Percentiles rank a stretch among this genome's conserved stretches.
Evolutionary conservation across 192 early-diverging fungal species (phyloP).

Genomic region (Funneliformis geosporum): DNA sequence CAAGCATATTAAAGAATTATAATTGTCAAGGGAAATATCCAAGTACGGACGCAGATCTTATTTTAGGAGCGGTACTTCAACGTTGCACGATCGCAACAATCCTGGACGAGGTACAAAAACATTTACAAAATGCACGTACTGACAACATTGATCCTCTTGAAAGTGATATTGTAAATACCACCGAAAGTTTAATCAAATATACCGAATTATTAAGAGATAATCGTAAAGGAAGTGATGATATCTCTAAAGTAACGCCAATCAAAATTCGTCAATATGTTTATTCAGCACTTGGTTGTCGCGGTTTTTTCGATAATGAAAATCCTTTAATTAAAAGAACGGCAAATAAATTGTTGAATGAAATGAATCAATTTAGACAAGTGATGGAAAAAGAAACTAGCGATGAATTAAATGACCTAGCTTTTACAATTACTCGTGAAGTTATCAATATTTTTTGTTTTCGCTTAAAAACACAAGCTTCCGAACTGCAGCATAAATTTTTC

Average conservation of each 20-base stretch:
- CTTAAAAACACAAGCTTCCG: not conserved
- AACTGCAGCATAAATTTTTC: not conserved
- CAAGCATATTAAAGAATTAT: not conserved
- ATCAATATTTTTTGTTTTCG: not conserved
- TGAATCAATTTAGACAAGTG: conserved; percentile 2
- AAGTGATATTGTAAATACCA: not conserved
- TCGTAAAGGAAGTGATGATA: not conserved
- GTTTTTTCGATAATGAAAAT: not conserved
- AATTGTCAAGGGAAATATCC: conserved; percentile 5
- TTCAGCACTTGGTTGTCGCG: not conserved
- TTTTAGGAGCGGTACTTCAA: not conserved
- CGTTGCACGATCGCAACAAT: not conserved
- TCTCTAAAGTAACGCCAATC: not conserved
- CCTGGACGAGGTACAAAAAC: not conserved
- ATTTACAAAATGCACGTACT: too few species aligned
- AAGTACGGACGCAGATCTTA: not conserved
- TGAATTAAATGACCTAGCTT: not conserved
- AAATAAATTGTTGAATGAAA: not conserved
- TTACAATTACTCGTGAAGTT: not conserved
- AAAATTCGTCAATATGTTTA: conserved; percentile 17
- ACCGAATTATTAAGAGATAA: not conserved
- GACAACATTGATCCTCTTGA: not conserved
- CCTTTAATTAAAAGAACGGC: not conserved
- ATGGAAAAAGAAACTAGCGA: not conserved
- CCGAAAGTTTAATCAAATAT: not conserved